Evolutionary conservation across 208 protist genomes (phyloP).

Genomic region (Crithidia expoeki): DNA sequence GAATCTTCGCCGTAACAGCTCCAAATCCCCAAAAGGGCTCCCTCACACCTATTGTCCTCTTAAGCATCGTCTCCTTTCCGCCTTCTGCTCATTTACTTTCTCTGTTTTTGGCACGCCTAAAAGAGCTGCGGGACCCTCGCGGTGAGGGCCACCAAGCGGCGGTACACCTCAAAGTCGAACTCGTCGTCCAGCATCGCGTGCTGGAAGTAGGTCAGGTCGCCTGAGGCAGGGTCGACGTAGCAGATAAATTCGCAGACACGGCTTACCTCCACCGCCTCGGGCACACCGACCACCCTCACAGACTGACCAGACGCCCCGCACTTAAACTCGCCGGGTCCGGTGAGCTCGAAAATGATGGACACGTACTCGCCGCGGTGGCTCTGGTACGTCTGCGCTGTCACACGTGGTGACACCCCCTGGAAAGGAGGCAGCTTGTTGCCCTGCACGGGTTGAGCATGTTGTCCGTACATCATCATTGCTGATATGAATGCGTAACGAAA

Average conservation of each 20-base stretch:
- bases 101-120: conserved; percentile 37
- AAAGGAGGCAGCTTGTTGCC: conserved; percentile 67
- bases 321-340: conserved; percentile 70
- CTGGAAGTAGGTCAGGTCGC: conserved; percentile 79
- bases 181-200: conserved; percentile 90
- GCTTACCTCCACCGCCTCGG: conserved; percentile 74
- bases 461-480: conserved; percentile 30
- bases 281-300: conserved; percentile 70
- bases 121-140: conserved; percentile 87
- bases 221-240: conserved; percentile 84
- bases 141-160: conserved; percentile 73
- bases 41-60: background rate
- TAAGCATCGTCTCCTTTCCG: background rate
- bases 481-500: background rate
- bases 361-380: conserved; percentile 87
- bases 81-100: background rate
- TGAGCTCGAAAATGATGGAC: conserved; percentile 81
- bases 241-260: conserved; percentile 92
- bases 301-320: conserved; percentile 71
- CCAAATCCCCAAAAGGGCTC: too few relatives aligned
- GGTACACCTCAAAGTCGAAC: conserved; percentile 91
- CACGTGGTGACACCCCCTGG: conserved; percentile 84
- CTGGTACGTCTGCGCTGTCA: conserved; percentile 65
- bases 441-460: conserved; percentile 21
- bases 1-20: too few relatives aligned